phyloP scores from a whole-genome alignment of 1,284 basidiomycete genomes.

The Ustilago bromivora region DNA sequence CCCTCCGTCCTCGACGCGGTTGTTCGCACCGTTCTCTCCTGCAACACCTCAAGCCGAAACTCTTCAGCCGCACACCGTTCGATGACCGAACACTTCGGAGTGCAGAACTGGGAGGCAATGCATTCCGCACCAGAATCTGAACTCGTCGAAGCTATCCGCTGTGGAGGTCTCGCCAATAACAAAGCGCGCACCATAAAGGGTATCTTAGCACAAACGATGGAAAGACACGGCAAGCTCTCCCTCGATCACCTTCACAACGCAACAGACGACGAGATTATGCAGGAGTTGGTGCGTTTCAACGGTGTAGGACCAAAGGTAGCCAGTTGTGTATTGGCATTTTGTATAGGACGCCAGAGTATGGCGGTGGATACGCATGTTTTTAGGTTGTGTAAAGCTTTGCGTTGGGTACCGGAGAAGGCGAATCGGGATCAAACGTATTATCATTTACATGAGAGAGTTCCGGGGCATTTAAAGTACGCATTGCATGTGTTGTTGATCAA shows the following conservation, averaged over 20 bases:
- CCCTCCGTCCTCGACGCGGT: slow-evolving; percentile 76
- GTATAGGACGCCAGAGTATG: slow-evolving; percentile 79
- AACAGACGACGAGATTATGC: slow-evolving; percentile 77
- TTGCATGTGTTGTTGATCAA: slow-evolving; percentile 79
- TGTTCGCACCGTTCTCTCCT: slow-evolving; percentile 79
- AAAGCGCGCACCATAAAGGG: slow-evolving; percentile 77
- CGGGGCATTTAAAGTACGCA: slow-evolving; percentile 77
- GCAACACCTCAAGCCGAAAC: slow-evolving; percentile 79
- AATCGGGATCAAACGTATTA: slow-evolving; percentile 77
- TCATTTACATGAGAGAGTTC: slow-evolving; percentile 77
- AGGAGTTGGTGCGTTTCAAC: slow-evolving; percentile 69
- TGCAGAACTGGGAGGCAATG: slow-evolving; percentile 76
- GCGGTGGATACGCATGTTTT: slow-evolving; percentile 80
- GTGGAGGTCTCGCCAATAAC: slow-evolving; percentile 80
- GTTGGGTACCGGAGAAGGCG: slow-evolving; percentile 78
- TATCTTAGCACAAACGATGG: slow-evolving; percentile 42
- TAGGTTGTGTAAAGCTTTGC: slow-evolving; percentile 76
- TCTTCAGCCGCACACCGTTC: slow-evolving; percentile 76
- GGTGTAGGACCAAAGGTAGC: slow-evolving; percentile 84
- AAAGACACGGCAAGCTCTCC: slow-evolving; percentile 51
- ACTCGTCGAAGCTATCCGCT: slow-evolving; percentile 76
- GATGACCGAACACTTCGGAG: slow-evolving; percentile 76
- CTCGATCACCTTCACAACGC: slow-evolving; percentile 71
- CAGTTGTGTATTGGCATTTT: slow-evolving; percentile 82
- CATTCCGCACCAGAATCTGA: slow-evolving; percentile 73